Evolutionary conservation across 2,329 filamentous ascomycete species (phyloP).

Genomic region (Pseudogymnoascus sp.): DNA sequence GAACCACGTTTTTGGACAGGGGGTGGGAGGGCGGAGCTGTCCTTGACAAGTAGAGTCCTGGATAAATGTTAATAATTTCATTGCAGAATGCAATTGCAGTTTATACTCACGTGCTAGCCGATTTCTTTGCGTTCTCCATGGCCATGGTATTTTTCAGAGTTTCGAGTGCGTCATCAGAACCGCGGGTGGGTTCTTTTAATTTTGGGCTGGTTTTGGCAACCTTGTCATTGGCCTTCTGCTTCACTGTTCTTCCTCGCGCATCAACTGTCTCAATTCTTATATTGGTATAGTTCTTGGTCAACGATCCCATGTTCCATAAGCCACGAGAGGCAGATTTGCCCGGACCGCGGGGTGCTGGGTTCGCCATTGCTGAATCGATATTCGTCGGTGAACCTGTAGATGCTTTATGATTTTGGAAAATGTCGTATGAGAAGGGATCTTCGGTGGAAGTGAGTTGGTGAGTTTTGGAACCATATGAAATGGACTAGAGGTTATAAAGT

Average conservation of each 20-base stretch:
- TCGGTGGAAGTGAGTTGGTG: conserved; percentile 38
- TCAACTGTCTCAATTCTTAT: not conserved
- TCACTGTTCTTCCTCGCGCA: not conserved
- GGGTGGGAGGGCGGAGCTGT: conserved; percentile 18
- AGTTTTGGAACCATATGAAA: conserved; percentile 44
- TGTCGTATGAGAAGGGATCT: conserved; percentile 43
- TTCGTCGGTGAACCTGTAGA: conserved; percentile 44
- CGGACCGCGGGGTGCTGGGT: conserved; percentile 27
- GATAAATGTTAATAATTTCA: conserved; percentile 18
- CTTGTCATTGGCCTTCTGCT: not conserved
- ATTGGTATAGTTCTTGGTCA: not conserved
- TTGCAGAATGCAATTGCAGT: not conserved
- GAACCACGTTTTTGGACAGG: conserved; percentile 17
- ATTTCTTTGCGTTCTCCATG: conserved; percentile 36
- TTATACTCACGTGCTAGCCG: conserved; percentile 36
- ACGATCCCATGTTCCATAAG: conserved; percentile 14
- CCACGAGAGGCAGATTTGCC: conserved; percentile 11
- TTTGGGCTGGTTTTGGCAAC: conserved; percentile 18
- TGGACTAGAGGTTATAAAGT: conserved; percentile 33
- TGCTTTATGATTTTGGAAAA: conserved; percentile 44
- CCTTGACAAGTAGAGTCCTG: conserved; percentile 34
- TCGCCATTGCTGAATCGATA: conserved; percentile 1
- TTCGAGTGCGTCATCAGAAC: conserved; percentile 44
- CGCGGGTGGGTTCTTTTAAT: conserved; percentile 29
- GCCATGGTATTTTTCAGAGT: conserved; percentile 39